Base-by-base conservation (phyloP, 257 asterid genomes). In the Capsicum chinense region DNA sequence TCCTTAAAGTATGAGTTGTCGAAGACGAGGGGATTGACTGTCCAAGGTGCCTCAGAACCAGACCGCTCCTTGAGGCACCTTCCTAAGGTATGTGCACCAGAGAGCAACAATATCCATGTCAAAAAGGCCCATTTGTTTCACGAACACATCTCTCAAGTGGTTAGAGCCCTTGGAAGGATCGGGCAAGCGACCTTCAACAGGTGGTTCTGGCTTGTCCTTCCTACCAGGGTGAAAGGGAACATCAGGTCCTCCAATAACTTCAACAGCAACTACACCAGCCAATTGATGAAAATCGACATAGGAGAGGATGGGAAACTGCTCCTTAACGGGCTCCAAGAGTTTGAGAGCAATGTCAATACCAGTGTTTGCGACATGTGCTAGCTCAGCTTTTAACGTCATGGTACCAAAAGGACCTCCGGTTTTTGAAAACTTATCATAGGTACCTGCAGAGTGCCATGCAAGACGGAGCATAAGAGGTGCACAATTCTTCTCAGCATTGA, bases 1-100 rank as follows among this genome's bases (percentile, higher is more conserved):
- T 92, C 98, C 84, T 50, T 90, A 37, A 95, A 95, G 92, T 91
- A 95, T 33, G 95, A 73, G 79, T 93, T 95, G 67, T 95, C 98
- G 16, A 95, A 95, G 82, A 88, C 88, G 85, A 92, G 95, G 47
- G 98, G 98, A 84, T 92, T 95, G 5, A 85, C 5, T 9, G 98
- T 95, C 98, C 98, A 95, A 12, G 97, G 87, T 35, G 98, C 98
- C 85, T 93, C 98, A 68, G 89, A 93, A 73, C 98, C 98, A 15
- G 97, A 95, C 16, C 97, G 92, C 56, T 95, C 98, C 90, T 92
- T 89, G 91, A 93, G 98, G 90, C 95, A 92, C 83, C 95, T 91
- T 81, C 97, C 98, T 96, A 95, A 86, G 16, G 98, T 95, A 83
- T 95, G 98, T 83, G 86, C 98, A 83, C 98, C 98, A 84, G 98